Base-by-base conservation (phyloP, 306 rosid genomes). In the Arachis hypogaea region DNA sequence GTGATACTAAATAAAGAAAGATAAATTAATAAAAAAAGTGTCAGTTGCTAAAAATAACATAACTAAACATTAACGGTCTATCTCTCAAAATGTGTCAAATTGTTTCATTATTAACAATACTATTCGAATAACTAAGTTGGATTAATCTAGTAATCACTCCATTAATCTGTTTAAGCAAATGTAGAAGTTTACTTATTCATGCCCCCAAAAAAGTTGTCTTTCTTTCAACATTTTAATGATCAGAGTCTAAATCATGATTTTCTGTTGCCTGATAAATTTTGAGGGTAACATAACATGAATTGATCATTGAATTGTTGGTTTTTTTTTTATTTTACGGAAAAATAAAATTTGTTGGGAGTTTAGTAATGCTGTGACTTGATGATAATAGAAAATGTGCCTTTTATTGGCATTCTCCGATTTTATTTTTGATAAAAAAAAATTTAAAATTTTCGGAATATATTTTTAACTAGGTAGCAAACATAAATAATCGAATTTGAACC, bases 171-270 rank as follows among this genome's bases (percentile, higher is more conserved):
- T 22, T 22, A 22, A 22, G 28, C 28, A 22, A 22, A 22, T 22
- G 28, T 22, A 22, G 28, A 22, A 22, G 28, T 22, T 71, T 60
- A 73, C 66, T 84, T 33, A 4, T 33, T 74, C 8, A 52, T 52
- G 58, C 9, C 29, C 58, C 58, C 1, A 30, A 12, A 81, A 84
- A 84, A 74, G 78, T 81, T 74, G 67, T 70, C 83, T 84, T 81
- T 81, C 76, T 57, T 4, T 71, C 49, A 44, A n/a, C 70, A 38
- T 72, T 77, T 77, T 76, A 67, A 12, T 63, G 69, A 47, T 33
- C 38, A 33, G 44, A 7, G 67, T 74, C 77, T 62, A 68, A 50
- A 80, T 78, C 71, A 73, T 68, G 80, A 78, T 74, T 80, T 72
- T 68, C 70, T 71, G 77, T 76, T 80, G 66, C 71, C 71, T 70